Evolutionary conservation across 768 basidiomycete species (phyloP), one percentile per base, ranked within the genome.

Genomic region (Neoboletus brunneissimus): DNA sequence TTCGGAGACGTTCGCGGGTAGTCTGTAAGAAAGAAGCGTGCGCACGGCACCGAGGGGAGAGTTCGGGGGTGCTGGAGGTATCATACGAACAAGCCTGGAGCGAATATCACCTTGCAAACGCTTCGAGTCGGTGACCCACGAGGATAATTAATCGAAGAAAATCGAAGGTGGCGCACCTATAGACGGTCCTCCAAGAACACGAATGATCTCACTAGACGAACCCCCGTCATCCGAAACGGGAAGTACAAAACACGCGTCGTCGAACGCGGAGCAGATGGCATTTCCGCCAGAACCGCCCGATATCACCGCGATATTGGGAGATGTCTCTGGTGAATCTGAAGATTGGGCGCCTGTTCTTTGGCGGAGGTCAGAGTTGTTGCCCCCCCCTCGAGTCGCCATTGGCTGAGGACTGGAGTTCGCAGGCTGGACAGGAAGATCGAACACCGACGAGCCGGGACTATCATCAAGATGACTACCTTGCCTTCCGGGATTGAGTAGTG

Each of bases 201-300:
- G 85, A 50, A 94, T 91, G 51, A 96, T 96, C 77, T 97, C 94
- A 61, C 90, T 91, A 3, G 94, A 96, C 4, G 91, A 94, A 43
- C 95, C 95, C 1, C 95, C 95, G 69, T 98, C 94, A 67, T 98
- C 95, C 7, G 93, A 95, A 32, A 98, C 91, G 6, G 95, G 95
- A 34, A 98, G 77, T 25, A 94, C 86, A 66, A 94, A 93, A 65
- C 84, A 87, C 23, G 89, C 86, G 57, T 78, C 65, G 3, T 79
- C 80, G 67, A 98, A 97, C 3, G 93, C 91, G 40, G 88, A 77
- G 62, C 91, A 94, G 61, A 98, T 89, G 22, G 89, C 81, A 67
- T 98, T 98, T 48, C 93, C 92, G 41, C 94, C 94, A 34, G 94
- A 94, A n/a, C 94, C 94, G 0, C 94, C 94, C 48, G 92, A 94